Conservation (phyloP, 1,284 basidiomycete species). For the Trametes sp. region DNA sequence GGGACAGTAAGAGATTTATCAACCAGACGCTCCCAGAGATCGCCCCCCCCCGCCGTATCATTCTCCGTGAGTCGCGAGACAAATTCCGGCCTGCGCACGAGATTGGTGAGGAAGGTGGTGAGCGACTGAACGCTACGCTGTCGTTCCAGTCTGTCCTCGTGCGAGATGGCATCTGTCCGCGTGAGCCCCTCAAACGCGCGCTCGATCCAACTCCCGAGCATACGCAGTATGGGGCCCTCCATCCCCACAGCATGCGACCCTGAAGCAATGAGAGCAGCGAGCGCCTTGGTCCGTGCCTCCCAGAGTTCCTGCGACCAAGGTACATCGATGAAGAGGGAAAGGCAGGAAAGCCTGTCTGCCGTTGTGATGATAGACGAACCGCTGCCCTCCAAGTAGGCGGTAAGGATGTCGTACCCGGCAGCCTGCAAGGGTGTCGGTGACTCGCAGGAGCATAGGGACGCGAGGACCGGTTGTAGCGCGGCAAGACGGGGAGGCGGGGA, state of each 20-base stretch:
- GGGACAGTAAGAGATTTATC: conserved; percentile 58
- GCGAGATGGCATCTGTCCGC: conserved; percentile 43
- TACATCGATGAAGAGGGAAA: conserved; percentile 63
- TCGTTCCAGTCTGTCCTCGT: conserved; percentile 59
- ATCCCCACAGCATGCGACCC: conserved; percentile 70
- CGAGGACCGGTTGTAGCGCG: conserved; percentile 61
- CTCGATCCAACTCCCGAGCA: conserved; percentile 69
- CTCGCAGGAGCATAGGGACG: conserved; percentile 59
- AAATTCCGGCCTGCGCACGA: conserved; percentile 58
- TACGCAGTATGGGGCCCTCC: conserved; percentile 59
- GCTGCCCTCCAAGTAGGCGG: conserved; percentile 68
- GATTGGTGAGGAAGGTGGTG: conserved; percentile 59
- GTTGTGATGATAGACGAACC: conserved; percentile 54
- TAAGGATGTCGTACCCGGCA: conserved; percentile 73
- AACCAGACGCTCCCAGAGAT: conserved; percentile 66
- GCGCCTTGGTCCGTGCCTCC: conserved; percentile 72
- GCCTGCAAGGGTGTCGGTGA: conserved; percentile 64
- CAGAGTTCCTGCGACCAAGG: conserved; percentile 71
- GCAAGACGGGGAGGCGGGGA: conserved; percentile 39
- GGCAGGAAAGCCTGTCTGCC: conserved; percentile 65
- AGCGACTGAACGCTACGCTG: conserved; percentile 68
- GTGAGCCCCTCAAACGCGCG: conserved; percentile 65
- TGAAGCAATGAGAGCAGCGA: conserved; percentile 63
- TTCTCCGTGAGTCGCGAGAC: conserved; percentile 65
- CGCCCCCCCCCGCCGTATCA: conserved; percentile 57